Base-by-base conservation (phyloP, 139 green algal genomes). In the Coelastrella sp. region DNA sequence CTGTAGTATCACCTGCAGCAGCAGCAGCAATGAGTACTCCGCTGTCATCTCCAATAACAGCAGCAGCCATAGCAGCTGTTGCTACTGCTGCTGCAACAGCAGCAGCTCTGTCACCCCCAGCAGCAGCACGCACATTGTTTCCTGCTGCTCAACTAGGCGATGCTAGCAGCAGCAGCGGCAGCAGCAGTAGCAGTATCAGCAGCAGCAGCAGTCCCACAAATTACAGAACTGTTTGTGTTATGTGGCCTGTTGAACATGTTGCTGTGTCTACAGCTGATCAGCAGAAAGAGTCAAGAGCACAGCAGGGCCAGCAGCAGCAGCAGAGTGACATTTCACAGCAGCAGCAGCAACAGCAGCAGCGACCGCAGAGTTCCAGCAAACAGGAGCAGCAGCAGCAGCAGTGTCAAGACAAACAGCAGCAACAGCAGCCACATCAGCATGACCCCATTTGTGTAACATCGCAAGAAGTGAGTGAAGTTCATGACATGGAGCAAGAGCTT, bases 271-370 rank as follows among this genome's bases (percentile, higher is more conserved):
- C 57, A 34, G 57, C 19, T 21, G 57, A 27, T 66, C 3, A 63
- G 30, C n/a, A n/a, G 40, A 79, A 66, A 48, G 63, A 78, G 64
- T 78, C 79, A 32, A 71, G 37, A 9, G 69, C 50, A 64, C 64
- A 57, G 48, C 13, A 57, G 48, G 17, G 13, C 17, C 48, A 4
- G 48, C 1, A 57, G 48, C 48, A 57, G 48, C 48, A 57, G 48
- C 48, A 57, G n/a, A n/a, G n/a, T n/a, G n/a, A n/a, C n/a, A n/a
- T n/a, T n/a, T n/a, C n/a, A 23, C 1, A 0, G 45, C 1, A 13
- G 0, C 45, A 57, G 1, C 15, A 0, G 45, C 63, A 23, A 37
- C 35, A 4, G 6, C 53, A n/a, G 38, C n/a, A 38, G 40, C 51
- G 27, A 8, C 27, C 9, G n/a, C 35, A 17, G 4, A 60, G 59